Base-by-base conservation (phyloP, 495 filamentous ascomycete species). In the Hypoxylon rickii region DNA sequence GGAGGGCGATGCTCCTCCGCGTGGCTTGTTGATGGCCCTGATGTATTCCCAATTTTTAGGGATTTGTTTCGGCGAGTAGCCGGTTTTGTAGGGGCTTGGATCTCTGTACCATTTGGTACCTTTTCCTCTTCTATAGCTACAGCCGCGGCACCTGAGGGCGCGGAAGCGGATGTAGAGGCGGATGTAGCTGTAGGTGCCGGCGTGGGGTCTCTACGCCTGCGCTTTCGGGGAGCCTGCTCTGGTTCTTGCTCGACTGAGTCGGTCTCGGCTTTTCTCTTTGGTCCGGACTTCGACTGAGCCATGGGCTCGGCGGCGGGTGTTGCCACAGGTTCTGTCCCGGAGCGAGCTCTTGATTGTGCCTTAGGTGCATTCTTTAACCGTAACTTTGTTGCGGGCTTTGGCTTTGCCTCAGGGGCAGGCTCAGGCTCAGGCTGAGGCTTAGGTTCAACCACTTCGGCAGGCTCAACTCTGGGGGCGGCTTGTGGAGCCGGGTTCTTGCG, bases 1-100 rank as follows among this genome's bases (percentile, higher is more conserved):
- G 26, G 44, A n/a, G 66, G 66, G 5, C 66, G 66, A 32, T 52
- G 34, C 32, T 69, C 56, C 8, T 69, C 66, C 17, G 13, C 46
- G 13, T 55, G 44, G 40, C 51, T 49, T 12, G 41, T 15, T 0
- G 38, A 33, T 22, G 53, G 26, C 16, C 29, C 50, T 13, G 48
- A 39, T 10, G 65, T 41, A 2, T 46, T 46, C 12, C 22, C 32
- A 20, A 55, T 57, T 24, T 63, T 55, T 24, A 48, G 55, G 12
- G 58, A 44, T 10, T 49, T 55, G 5, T 44, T 55, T 8, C 51
- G 51, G 15, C 62, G 65, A 12, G 44, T 10, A 18, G 16, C 19
- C 17, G 37, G 16, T 20, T 65, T 65, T 0, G 42, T 20, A 18
- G 45, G 47, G 7, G 47, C 5, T 10, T 31, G 43, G 33, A 47